Evolutionary conservation across 805 yeast species (phyloP).

Genomic region (Barnettozyma californica): DNA sequence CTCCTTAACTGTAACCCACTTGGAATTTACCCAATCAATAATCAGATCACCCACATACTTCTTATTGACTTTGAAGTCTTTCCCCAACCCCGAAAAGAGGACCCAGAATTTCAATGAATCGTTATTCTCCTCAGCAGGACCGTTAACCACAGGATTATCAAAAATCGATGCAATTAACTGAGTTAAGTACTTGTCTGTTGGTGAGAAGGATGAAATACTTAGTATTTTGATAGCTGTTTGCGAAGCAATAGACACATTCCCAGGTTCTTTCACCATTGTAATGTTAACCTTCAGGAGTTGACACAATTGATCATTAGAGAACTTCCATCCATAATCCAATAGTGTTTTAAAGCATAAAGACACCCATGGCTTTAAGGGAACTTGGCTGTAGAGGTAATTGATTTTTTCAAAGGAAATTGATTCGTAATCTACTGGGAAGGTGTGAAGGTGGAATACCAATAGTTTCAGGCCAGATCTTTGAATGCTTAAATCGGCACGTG

Average conservation of each 20-base stretch:
- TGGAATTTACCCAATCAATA: slow-evolving; percentile 46
- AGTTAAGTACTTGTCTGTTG: slow-evolving; percentile 35
- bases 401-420: slow-evolving; percentile 6
- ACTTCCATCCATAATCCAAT: slow-evolving; percentile 18
- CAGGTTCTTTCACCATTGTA: slow-evolving; percentile 27
- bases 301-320: slow-evolving; percentile 14
- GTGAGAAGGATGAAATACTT: slow-evolving; percentile 3
- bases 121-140: slow-evolving; percentile 45
- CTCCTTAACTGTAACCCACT: slow-evolving; percentile 31
- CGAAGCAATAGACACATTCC: slow-evolving; percentile 23
- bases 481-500: background rate
- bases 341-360: slow-evolving; percentile 15
- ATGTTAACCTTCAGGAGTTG: slow-evolving; percentile 28
- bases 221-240: slow-evolving; percentile 20
- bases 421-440: slow-evolving; percentile 1
- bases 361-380: slow-evolving; percentile 12
- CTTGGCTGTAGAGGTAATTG: slow-evolving; percentile 12
- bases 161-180: slow-evolving; percentile 45
- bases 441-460: slow-evolving; percentile 23
- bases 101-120: slow-evolving; percentile 54
- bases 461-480: slow-evolving; percentile 26
- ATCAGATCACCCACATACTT: slow-evolving; percentile 31
- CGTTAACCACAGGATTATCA: slow-evolving; percentile 54
- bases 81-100: slow-evolving; percentile 33
- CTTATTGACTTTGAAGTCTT: slow-evolving; percentile 27